Evolutionary conservation across 495 filamentous ascomycete genomes (phyloP), one percentile per base, ranked within the genome.

Genomic region (Annulohypoxylon maeteangense): DNA sequence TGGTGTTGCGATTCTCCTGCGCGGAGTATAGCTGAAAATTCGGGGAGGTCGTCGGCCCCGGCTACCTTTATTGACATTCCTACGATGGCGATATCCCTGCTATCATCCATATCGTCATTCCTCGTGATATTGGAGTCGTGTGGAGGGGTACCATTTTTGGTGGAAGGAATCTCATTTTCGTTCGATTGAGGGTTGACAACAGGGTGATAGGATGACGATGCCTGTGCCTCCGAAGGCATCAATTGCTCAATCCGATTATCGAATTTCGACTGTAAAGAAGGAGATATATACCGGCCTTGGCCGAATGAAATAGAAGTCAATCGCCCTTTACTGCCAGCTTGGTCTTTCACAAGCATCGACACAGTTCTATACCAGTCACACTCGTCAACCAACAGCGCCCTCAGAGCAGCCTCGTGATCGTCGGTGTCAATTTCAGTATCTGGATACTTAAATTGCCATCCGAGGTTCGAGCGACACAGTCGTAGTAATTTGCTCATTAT

Each of bases 31-130:
- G 81, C 32, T 81, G 81, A 84, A 58, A 85, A 84, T 23, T 86
- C 80, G 0, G 80, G 77, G 1, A 83, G 40, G 40, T 84, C 77
- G 12, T 85, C 77, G 1, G 86, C 86, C 1, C 85, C 86, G 7
- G 85, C 80, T 0, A 83, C 76, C 1, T 83, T 80, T 54, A 78
- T 79, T 0, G 85, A 78, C 84, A 87, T 86, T 0, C 86, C 86
- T 18, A 88, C 74, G 4, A 88, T 78, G 1, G 86, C 86, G 56
- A 88, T 83, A 29, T 51, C 47, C 0, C 25, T 1, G 20, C 80
- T 83, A 25, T 75, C 64, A 18, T 79, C 75, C 10, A n/a, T 8
- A 14, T 54, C n/a, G 16, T 10, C 11, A 14, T 20, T 22, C 29
- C 10, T 7, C 1, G 0, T 34, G 0, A 0, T 10, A 20, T 54